Evolutionary conservation across 352 stramenopile species (phyloP), one percentile per base, ranked within the genome.

Genomic region (Thraustochytrium sp.): DNA sequence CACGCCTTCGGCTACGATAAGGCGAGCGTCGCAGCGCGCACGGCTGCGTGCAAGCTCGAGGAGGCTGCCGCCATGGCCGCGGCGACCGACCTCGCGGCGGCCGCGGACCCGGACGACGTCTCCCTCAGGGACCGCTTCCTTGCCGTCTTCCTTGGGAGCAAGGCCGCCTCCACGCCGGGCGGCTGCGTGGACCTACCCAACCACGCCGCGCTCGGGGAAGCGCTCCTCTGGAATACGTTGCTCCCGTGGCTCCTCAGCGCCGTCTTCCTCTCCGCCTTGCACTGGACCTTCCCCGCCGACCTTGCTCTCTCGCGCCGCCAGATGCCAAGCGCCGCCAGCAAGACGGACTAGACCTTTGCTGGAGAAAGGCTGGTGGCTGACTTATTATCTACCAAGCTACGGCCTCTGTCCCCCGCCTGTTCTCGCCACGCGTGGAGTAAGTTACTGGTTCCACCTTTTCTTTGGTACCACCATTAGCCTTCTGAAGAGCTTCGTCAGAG

Each of bases 1-100:
- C 42, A 62, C 23, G 65, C 46, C 4, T 77, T 77, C 31, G 65
- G 65, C 34, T 77, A 77, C 31, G 65, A 77, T 26, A 34, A n/a
- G 8, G 18, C 21, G 26, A 31, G 59, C 34, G 59, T 72, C 34
- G 65, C 59, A 13, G 13, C 59, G 40, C 59, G 40, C 26, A 31
- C 31, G 8, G 59, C 59, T 26, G 36, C 26, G 26, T 72, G 59
- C 59, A 72, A 72, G 40, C 34, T 72, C 40, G 59, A 72, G 59
- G 59, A 72, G 26, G 40, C 59, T 55, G 59, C 42, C 9, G 26
- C 26, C 2, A 49, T 72, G 8, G 40, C 34, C 5, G 34, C n/a
- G 40, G 4, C 46, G 21, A 31, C 42, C 26, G 21, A 16, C 31
- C 21, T 11, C 16, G 21, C 26, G n/a, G 59, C 59, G 9, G 4